Evolutionary conservation across 306 rosid species (phyloP).

Genomic region (Castanospermum australe): DNA sequence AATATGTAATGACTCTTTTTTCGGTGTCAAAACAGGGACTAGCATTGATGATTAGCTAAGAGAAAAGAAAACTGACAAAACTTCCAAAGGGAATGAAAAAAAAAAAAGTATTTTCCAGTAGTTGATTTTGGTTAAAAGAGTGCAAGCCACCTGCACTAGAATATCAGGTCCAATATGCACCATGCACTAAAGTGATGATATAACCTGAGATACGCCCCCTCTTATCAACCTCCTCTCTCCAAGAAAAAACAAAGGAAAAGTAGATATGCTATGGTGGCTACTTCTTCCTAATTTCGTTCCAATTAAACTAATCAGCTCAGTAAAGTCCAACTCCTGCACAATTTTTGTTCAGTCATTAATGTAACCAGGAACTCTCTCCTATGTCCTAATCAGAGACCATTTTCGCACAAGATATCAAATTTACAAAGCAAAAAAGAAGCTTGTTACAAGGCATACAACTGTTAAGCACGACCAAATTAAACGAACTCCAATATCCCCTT

Average conservation of each 20-base stretch:
- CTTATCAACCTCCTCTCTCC: slow-evolving; percentile 10
- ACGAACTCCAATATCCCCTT: slow-evolving; percentile 33
- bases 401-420: slow-evolving; percentile 23
- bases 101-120: not conserved
- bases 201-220: slow-evolving; percentile 12
- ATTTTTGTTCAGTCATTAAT: not conserved
- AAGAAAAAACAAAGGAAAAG: not conserved
- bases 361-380: not conserved
- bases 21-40: not conserved
- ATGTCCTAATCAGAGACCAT: slow-evolving; percentile 33
- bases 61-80: not conserved
- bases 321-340: slow-evolving; percentile 13
- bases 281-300: not conserved
- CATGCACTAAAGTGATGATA: slow-evolving; percentile 26
- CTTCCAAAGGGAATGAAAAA: not conserved
- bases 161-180: slow-evolving; percentile 28
- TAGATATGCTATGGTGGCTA: not conserved
- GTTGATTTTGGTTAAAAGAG: not conserved
- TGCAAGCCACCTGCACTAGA: not conserved
- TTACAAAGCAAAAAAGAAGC: not conserved
- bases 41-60: not conserved
- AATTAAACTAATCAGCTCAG: not conserved
- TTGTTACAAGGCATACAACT: slow-evolving; percentile 43
- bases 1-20: not conserved
- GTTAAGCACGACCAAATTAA: slow-evolving; percentile 55